phyloP scores from a whole-genome alignment of 73 alveolate genomes.

The Breviolum minutum region DNA sequence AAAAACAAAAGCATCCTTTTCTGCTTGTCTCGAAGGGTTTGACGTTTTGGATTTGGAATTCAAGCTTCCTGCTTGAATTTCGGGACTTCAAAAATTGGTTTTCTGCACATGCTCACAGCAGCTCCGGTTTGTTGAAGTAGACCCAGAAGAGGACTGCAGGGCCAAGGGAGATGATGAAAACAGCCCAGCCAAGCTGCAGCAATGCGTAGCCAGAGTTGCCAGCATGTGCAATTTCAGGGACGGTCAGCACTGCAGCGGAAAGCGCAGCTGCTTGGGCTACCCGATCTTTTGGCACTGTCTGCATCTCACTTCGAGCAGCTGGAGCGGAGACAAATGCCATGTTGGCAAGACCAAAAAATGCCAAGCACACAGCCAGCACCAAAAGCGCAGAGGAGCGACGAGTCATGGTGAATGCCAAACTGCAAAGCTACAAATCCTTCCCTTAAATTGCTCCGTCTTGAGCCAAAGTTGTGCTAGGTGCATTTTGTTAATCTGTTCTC shows the following conservation, averaged over 20 bases:
- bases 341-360: constrained; percentile 33
- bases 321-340: constrained; percentile 21
- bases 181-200: constrained; percentile 95
- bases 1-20: neutral
- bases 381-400: constrained; percentile 69
- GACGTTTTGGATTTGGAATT: neutral
- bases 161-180: constrained; percentile 92
- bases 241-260: constrained; percentile 68
- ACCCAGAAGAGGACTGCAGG: constrained; percentile 94
- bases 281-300: constrained; percentile 45
- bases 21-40: neutral
- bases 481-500: neutral
- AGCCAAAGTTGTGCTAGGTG: neutral
- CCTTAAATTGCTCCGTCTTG: neutral
- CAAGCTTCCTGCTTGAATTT: neutral
- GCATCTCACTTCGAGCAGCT: constrained; percentile 41
- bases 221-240: constrained; percentile 51
- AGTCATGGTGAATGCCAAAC: neutral
- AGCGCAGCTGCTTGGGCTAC: constrained; percentile 49
- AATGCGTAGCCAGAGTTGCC: constrained; percentile 76
- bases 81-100: constrained; percentile 16
- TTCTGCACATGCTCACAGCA: constrained; percentile 60
- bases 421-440: neutral
- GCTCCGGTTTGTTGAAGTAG: constrained; percentile 95
- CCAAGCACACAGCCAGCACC: constrained; percentile 23